phyloP scores from a whole-genome alignment of 352 stramenopile genomes.

The Phytophthora colocasiae region DNA sequence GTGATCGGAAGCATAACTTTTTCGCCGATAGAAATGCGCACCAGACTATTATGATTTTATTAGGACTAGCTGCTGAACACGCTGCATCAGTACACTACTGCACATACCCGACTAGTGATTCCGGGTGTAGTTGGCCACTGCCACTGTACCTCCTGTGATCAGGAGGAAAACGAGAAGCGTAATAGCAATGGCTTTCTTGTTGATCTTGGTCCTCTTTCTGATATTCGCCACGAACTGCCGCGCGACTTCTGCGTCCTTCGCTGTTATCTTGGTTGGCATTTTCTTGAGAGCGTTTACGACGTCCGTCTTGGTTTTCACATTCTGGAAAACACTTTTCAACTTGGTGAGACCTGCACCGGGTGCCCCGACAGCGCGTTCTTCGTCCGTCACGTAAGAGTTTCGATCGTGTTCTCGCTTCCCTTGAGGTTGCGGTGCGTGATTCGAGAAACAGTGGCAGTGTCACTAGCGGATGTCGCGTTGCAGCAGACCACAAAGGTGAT shows the following conservation, averaged over 20 bases:
- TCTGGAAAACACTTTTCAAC: neutral
- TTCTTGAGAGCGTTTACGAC: slow-evolving; percentile 3
- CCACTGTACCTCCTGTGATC: neutral
- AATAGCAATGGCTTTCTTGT: neutral
- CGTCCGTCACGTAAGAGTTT: neutral
- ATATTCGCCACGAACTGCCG: neutral
- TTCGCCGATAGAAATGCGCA: too few species aligned
- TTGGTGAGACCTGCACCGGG: neutral
- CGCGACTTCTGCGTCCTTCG: neutral
- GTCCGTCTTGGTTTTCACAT: neutral
- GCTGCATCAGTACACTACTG: too few species aligned
- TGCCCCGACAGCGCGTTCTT: neutral
- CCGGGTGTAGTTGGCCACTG: neutral
- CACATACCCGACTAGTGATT: neutral
- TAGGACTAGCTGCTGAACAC: too few species aligned
- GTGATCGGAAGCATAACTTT: too few species aligned
- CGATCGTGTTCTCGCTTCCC: neutral
- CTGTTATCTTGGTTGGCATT: neutral
- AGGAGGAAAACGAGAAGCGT: slow-evolving; percentile 6
- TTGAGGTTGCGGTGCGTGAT: neutral
- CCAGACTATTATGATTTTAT: too few species aligned
- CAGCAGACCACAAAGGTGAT: neutral
- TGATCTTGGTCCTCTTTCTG: slow-evolving; percentile 1
- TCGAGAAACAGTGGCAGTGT: neutral
- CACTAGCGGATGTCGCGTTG: neutral